Base-by-base conservation (phyloP, 2,329 filamentous ascomycete genomes). In the Colletotrichum viniferum region DNA sequence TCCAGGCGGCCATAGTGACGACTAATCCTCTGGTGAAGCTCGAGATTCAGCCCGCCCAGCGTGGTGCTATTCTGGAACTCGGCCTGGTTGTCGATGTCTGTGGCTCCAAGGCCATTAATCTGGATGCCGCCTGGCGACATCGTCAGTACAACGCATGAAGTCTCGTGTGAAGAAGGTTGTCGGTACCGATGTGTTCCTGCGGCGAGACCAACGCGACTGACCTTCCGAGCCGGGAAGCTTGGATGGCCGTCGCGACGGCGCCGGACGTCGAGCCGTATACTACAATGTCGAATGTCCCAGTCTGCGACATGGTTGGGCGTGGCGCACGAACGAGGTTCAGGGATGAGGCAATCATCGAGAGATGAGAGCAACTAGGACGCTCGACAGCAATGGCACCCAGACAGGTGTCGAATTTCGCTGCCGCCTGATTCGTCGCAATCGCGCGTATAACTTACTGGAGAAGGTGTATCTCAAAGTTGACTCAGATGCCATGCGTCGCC, bases 11-110 rank as follows among this genome's bases (percentile, higher is more conserved):
- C 77, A 48, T 80, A 78, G 18, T 76, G 65, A 32, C 69, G 71
- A 58, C 74, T 79, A 13, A 79, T 77, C 13, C 77, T 48, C n/a
- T 74, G 60, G 28, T 78, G 74, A 26, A 80, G 76, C 48, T 79
- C 78, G 16, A 79, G 76, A 62, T 62, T 76, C 13, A 79, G 58
- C 0, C 77, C 77, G 2, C 28, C 58, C 8, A 61, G 1, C 1
- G 58, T 61, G 2, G 58, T 61, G 16, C 58, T 34, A 6, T 61
- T 61, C 58, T 61, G 58, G 28, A 61, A 61, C 18, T 61, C 58
- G 9, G 58, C 58, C 58, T 61, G 58, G 28, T 61, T 34, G 4
- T 61, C 58, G 3, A 61, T 61, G 0, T 61, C 58, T 61, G 58
- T 34, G 28, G 58, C 58, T 1, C 28, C 58, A 2, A 61, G 58